Evolutionary conservation across 306 rosid species (phyloP).

Genomic region (Corylus americana): DNA sequence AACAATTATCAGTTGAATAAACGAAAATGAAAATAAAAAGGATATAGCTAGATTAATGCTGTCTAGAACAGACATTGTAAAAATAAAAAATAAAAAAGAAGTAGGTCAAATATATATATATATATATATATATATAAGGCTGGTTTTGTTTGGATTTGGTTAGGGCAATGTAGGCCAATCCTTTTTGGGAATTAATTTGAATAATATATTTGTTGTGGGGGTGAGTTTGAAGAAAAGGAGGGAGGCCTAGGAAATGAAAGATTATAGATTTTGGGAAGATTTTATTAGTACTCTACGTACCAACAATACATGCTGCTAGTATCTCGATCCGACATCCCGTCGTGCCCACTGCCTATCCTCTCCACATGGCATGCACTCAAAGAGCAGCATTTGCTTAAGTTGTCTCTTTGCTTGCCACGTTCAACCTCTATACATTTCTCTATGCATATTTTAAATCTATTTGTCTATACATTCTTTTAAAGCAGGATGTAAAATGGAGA

Average conservation of each 20-base stretch:
- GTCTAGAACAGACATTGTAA: too few relatives aligned
- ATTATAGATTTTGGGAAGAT: neutral
- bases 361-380: constrained; percentile 42
- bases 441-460: too few relatives aligned
- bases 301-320: neutral
- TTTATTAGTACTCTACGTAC: neutral
- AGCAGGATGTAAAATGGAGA: too few relatives aligned
- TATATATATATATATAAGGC: neutral
- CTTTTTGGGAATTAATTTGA: too few relatives aligned
- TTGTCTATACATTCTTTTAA: too few relatives aligned
- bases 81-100: too few relatives aligned
- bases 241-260: constrained; percentile 31
- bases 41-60: too few relatives aligned
- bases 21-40: too few relatives aligned
- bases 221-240: neutral
- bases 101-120: neutral
- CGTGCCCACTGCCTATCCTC: neutral
- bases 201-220: neutral
- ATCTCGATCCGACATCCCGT: constrained; percentile 5
- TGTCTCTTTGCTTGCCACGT: constrained; percentile 44
- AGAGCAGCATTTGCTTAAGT: constrained; percentile 47
- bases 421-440: neutral
- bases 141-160: constrained; percentile 8
- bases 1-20: too few relatives aligned
- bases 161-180: constrained; percentile 16